These are phyloP conservation scores for Scenedesmus sp. DNA, from an alignment of 163 green algal species.

Conservation along the genomic window DNA sequence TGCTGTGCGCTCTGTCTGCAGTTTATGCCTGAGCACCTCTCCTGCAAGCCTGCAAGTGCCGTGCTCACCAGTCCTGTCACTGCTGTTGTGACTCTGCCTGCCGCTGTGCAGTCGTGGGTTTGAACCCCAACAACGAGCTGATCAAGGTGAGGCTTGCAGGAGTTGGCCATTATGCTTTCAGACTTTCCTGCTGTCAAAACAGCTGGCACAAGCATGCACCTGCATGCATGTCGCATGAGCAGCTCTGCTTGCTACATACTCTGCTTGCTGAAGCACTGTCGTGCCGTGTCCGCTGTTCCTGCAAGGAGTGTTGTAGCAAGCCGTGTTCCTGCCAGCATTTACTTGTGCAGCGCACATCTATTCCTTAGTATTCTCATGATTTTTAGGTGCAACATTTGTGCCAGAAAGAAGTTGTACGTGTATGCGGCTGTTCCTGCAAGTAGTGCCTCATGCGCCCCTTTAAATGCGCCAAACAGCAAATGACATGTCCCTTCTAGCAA, in stretches of 20 bases:
- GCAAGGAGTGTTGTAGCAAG: background rate
- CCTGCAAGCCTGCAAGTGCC: background rate
- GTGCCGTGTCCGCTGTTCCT: background rate
- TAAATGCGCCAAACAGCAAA: too few relatives aligned
- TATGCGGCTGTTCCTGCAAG: background rate
- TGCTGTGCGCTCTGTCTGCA: background rate
- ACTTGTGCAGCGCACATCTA: too few relatives aligned
- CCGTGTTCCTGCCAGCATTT: background rate
- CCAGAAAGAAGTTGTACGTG: too few relatives aligned
- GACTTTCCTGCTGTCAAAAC: background rate
- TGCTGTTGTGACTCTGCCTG: background rate
- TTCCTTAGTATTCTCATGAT: too few relatives aligned
- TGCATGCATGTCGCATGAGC: background rate
- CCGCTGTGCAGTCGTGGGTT: conserved; percentile 29
- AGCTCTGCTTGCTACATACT: background rate
- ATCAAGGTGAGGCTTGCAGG: background rate
- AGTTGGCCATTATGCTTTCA: background rate
- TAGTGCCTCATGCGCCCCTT: too few relatives aligned
- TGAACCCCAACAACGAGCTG: conserved; percentile 20
- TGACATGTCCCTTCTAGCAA: too few relatives aligned
- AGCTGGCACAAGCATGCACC: background rate
- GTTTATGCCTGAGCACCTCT: background rate
- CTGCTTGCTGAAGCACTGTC: background rate
- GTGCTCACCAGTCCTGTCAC: background rate
- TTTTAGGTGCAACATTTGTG: too few relatives aligned